These are phyloP conservation scores for Neurospora pannonica DNA, from an alignment of 495 filamentous ascomycete genomes.

Conservation along the genomic window DNA sequence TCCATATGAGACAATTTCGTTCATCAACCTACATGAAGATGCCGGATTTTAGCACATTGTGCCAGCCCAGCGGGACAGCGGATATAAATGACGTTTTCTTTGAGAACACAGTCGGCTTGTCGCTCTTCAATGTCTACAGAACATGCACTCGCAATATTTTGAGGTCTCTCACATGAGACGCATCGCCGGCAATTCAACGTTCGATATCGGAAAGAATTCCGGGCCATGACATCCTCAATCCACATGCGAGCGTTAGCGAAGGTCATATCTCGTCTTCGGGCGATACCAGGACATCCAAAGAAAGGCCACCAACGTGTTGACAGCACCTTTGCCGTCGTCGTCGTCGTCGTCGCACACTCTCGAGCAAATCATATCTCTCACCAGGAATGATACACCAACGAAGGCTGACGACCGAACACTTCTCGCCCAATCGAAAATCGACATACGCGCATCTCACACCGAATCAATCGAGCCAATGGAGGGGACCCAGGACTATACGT, in stretches of 20 bases:
- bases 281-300: not conserved
- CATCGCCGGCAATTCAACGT: not conserved
- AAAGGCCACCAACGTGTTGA: not conserved
- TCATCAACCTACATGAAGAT: not conserved
- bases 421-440: not conserved
- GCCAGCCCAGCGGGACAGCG: not conserved
- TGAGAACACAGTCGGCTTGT: not conserved
- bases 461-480: not conserved
- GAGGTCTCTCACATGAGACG: not conserved
- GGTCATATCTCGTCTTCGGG: not conserved
- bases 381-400: not conserved
- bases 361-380: not conserved
- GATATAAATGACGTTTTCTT: not conserved
- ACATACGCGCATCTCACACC: not conserved
- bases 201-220: not conserved
- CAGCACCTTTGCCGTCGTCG: not conserved
- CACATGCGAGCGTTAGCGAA: not conserved
- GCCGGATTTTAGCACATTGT: not conserved
- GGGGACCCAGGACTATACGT: not conserved
- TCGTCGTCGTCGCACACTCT: not conserved
- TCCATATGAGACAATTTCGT: not conserved
- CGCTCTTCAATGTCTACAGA: not conserved
- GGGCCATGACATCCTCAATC: not conserved
- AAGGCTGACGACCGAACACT: not conserved
- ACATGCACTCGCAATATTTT: not conserved